A percentile compares a stretch with the other conserved stretches of the same genome.
These are phyloP conservation scores for Chamaecyparis obtusa DNA, from an alignment of 75 land plant genomes.

Conservation along the genomic window DNA sequence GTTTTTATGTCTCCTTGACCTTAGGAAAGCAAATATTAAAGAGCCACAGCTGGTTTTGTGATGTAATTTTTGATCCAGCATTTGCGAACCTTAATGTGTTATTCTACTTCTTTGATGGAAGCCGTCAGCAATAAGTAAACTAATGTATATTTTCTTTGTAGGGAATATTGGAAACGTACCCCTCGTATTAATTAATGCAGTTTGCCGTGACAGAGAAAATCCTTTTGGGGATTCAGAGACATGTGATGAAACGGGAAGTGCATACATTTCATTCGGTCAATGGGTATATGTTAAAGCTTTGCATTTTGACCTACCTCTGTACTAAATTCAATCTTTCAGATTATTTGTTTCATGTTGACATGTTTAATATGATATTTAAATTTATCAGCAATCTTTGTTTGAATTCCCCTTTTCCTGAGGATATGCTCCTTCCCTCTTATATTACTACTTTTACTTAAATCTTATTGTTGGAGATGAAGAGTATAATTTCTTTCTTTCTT, in stretches of 20 bases:
- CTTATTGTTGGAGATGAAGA: not conserved
- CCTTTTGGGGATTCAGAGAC: conserved; percentile 78
- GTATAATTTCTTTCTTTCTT: not conserved
- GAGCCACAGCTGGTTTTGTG: not conserved
- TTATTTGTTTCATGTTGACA: not conserved
- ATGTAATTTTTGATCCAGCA: not conserved
- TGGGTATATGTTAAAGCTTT: conserved; percentile 60
- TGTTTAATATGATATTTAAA: not conserved
- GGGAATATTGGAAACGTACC: conserved; percentile 98
- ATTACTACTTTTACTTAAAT: not conserved
- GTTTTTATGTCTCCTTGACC: not conserved
- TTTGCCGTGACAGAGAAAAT: conserved; percentile 75
- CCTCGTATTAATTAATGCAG: conserved; percentile 84
- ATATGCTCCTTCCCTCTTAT: not conserved
- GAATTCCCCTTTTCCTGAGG: not conserved
- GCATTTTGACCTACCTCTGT: not conserved
- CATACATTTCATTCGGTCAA: conserved; percentile 94
- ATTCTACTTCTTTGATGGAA: not conserved
- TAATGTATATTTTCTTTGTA: conserved; percentile 19
- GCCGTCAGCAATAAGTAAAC: not conserved
- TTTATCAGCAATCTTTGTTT: not conserved
- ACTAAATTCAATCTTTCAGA: not conserved
- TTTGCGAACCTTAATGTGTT: not conserved
- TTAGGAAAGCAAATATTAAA: not conserved
- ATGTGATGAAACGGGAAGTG: conserved; percentile 68